phyloP scores from a whole-genome alignment of 1,139 yeast genomes.

The Candida pseudoviswanathii region DNA sequence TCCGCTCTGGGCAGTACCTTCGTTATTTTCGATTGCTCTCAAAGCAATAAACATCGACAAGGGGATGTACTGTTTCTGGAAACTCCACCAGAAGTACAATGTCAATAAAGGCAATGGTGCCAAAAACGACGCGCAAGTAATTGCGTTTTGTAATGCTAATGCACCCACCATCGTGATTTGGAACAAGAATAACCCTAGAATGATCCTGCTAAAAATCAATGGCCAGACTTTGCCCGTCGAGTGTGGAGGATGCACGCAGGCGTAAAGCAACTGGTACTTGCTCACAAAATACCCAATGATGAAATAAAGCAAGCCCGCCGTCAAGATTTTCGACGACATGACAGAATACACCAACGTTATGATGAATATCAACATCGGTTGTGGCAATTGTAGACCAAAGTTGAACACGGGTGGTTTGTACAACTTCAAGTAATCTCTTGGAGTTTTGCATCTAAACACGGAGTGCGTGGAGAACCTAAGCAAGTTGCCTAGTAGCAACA shows the following conservation, averaged over 20 bases:
- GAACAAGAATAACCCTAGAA: constrained; percentile 60
- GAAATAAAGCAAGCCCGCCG: constrained; percentile 67
- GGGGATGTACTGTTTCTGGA: constrained; percentile 80
- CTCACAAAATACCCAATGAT: constrained; percentile 63
- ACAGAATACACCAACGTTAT: constrained; percentile 65
- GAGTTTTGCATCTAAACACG: constrained; percentile 54
- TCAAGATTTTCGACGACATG: constrained; percentile 63
- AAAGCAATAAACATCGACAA: constrained; percentile 84
- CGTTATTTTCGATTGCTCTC: constrained; percentile 43
- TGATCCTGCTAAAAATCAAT: constrained; percentile 58
- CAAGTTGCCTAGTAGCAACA: constrained; percentile 68
- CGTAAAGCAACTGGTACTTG: constrained; percentile 65
- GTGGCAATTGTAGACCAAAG: constrained; percentile 66
- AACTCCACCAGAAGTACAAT: constrained; percentile 71
- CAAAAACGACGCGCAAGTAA: constrained; percentile 67
- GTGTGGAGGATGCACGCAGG: constrained; percentile 71
- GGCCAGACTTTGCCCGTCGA: constrained; percentile 77
- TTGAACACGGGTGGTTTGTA: constrained; percentile 67
- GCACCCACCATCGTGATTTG: constrained; percentile 94
- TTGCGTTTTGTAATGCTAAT: constrained; percentile 76
- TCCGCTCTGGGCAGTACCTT: constrained; percentile 1
- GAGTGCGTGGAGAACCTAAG: constrained; percentile 58
- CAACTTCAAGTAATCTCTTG: constrained; percentile 48
- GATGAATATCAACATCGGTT: constrained; percentile 62
- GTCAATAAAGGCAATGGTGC: constrained; percentile 77